Evolutionary conservation across 768 basidiomycete species (phyloP), one percentile per base, ranked within the genome.

Genomic region (Lactarius trivialis): DNA sequence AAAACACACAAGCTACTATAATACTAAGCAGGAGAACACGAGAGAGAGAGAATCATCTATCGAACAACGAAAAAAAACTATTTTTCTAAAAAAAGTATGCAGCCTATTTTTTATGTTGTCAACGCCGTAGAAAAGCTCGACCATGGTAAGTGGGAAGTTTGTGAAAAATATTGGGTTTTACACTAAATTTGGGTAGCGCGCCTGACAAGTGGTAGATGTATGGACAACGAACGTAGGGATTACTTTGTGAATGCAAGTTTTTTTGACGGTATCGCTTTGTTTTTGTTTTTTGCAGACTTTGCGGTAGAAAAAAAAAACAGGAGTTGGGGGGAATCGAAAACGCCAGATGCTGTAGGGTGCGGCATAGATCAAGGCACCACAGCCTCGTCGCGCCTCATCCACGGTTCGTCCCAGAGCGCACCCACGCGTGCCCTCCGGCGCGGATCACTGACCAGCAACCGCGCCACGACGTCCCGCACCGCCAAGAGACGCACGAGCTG

Each of bases 401-500:
- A 65, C 28, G 50, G 55, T 15, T 65, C 64, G 36, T 63, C 61
- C 64, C 60, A 65, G 3, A 93, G 61, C 41, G 86, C 83, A 30
- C 69, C 77, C 34, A 91, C 76, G 67, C 79, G 77, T 49, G 83
- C 79, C 39, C n/a, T 76, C 66, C 82, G 81, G 67, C 70, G 76
- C 55, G 86, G 82, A 72, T 93, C 86, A 30, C 91, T 75, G 21
- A 89, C 85, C 45, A 95, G 76, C 54, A 95, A 68, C 51, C 77
- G 73, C 11, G 70, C 80, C 0, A 89, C 89, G 41, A 90, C 74
- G 21, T 79, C 68, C 69, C 77, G 78, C 50, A 83, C 79, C 7
- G 80, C 82, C 15, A 71, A 61, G 28, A 73, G 74, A 70, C 62
- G 76, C 76, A 68, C 74, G 43, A 72, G 77, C 73, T 33, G 81